phyloP scores from a whole-genome alignment of 768 basidiomycete genomes.

The Suillus decipiens region DNA sequence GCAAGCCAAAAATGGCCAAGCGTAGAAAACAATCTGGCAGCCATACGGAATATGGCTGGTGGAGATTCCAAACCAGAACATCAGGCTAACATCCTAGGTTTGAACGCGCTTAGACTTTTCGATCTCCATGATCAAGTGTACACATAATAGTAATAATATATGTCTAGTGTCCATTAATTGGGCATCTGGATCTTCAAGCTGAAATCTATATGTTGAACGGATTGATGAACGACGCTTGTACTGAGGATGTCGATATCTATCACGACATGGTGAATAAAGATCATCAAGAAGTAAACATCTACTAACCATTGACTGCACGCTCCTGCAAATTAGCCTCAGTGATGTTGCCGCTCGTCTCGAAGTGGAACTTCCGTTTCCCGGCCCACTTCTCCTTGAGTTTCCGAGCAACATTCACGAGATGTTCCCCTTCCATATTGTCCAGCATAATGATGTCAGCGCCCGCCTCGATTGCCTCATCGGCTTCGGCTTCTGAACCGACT shows the following conservation, averaged over 20 bases:
- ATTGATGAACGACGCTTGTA: slow-evolving; percentile 89
- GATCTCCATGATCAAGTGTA: slow-evolving; percentile 38
- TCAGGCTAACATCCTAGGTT: slow-evolving; percentile 65
- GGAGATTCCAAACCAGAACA: slow-evolving; percentile 54
- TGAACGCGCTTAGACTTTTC: slow-evolving; percentile 76
- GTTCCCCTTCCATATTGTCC: slow-evolving; percentile 85
- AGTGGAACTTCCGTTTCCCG: slow-evolving; percentile 78
- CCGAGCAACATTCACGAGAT: slow-evolving; percentile 66
- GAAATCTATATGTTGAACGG: slow-evolving; percentile 93
- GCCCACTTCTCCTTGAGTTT: slow-evolving; percentile 78
- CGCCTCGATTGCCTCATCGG: slow-evolving; percentile 95
- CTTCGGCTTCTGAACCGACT: slow-evolving; percentile 84
- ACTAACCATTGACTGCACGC: slow-evolving; percentile 79
- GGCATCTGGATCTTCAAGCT: slow-evolving; percentile 91
- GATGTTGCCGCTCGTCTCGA: slow-evolving; percentile 95
- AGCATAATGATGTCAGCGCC: slow-evolving; percentile 96
- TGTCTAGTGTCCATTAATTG: slow-evolving; percentile 27
- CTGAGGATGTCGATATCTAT: slow-evolving; percentile 94
- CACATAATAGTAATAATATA: background rate
- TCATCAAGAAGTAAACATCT: background rate
- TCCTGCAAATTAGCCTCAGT: slow-evolving; percentile 84
- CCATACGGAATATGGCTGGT: slow-evolving; percentile 60
- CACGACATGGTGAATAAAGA: background rate
- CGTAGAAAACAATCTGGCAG: slow-evolving; percentile 82
- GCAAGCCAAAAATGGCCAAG: slow-evolving; percentile 76